Conservation (phyloP, 2,329 filamentous ascomycete genomes). For the Ilyonectria destructans region DNA sequence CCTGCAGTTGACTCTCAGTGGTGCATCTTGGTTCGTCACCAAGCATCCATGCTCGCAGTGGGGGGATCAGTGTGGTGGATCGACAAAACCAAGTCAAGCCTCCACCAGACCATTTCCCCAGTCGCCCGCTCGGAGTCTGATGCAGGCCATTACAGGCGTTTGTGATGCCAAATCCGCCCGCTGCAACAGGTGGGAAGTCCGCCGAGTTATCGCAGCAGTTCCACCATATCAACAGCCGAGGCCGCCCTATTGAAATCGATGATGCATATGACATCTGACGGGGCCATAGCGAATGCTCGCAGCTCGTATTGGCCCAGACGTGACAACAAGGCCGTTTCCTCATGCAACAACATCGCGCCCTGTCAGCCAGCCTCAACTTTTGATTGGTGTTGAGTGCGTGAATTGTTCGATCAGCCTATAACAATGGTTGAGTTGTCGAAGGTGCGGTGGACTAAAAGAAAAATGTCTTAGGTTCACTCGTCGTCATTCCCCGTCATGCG, state of each 20-base stretch:
- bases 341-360: neutral
- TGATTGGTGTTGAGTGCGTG: conserved; percentile 2
- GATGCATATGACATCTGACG: neutral
- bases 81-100: conserved; percentile 1
- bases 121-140: neutral
- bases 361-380: neutral
- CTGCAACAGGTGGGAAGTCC: neutral
- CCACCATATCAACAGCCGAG: neutral
- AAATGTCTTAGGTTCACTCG: neutral
- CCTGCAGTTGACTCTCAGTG: conserved; percentile 21
- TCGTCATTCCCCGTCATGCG: neutral
- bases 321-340: neutral
- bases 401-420: neutral
- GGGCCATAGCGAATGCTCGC: neutral
- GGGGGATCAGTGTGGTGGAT: conserved; percentile 6
- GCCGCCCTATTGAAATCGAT: neutral
- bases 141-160: neutral
- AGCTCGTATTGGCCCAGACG: neutral
- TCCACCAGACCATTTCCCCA: neutral
- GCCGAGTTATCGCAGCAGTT: neutral
- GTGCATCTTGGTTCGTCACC: conserved; percentile 22
- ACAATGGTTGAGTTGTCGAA: neutral
- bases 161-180: neutral
- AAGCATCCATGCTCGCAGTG: conserved; percentile 8
- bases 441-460: neutral